Base-by-base conservation (phyloP, 169 alveolate genomes). In the Sarcocystis neurona region DNA sequence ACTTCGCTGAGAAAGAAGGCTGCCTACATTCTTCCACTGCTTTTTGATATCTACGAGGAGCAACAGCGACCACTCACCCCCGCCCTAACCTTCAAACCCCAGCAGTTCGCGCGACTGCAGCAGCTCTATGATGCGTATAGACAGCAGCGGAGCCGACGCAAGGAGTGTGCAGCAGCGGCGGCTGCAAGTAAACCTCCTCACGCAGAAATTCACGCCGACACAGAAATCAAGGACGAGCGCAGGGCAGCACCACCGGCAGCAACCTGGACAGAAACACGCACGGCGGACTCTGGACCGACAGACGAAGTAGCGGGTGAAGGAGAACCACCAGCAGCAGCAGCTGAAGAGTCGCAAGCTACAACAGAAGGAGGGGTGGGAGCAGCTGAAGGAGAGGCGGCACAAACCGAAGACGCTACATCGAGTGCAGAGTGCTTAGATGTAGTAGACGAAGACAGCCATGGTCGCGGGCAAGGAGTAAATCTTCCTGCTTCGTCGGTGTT, bases 81-180 rank as follows among this genome's bases (percentile, higher is more conserved):
- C 4, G 75, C 39, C 6, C n/a, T 63, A 44, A 63, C 75, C 2
- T 63, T 63, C 75, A 63, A 63, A 30, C 75, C 75, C 39, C 75
- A 63, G 75, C 75, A 63, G 75, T 63, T 63, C 43, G 75, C n/a
- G 30, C 75, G 34, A 30, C 75, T 63, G 46, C n/a, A 63, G 75
- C 41, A 44, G 6, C 43, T 63, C 15, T 44, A 63, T 18, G 75
- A 63, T 2, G 75, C 75, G n/a, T 30, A 63, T 30, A 15, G 34
- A 44, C 46, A 20, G 3, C 75, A 63, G 43, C 75, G n/a, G 75
- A 23, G 6, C 46, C 46, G 75, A 30, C 46, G 34, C 46, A 63
- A 63, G 43, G 44, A 63, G 75, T n/a, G n/a, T n/a, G n/a, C n/a
- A n/a, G n/a, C n/a, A n/a, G n/a, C n/a, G n/a, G n/a, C n/a, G n/a